Base-by-base conservation (phyloP, 2,329 filamentous ascomycete species). In the Coniella lustricola region DNA sequence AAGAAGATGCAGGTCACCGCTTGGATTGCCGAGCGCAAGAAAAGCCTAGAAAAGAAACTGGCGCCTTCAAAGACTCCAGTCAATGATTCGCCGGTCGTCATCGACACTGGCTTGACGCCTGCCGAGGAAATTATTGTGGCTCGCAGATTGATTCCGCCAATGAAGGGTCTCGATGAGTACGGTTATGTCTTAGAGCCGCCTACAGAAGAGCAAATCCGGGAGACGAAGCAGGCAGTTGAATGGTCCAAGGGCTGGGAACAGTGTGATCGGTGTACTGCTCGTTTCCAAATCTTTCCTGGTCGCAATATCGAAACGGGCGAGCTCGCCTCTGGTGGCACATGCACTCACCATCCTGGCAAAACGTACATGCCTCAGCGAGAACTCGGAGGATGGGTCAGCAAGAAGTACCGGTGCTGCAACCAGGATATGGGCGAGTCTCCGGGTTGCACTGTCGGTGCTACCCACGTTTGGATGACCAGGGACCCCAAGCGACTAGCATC, bases 261-360 rank as follows among this genome's bases (percentile, higher is more conserved):
- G 43, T 98, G 93, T 59, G 90, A 95, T 60, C 84, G 93, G 17
- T 98, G 93, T 66, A 75, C 75, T 36, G 81, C 82, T 31, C 82
- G 91, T 18, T 98, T 98, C 60, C 88, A 95, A 60, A 88, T 95
- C 3, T 97, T 95, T 55, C 89, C 90, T 0, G 88, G 90, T 3
- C 82, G 91, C 36, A 79, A 90, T 46, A 78, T 83, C 50, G 77
- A 83, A 56, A 93, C 95, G 39, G 84, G 82, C 0, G 75, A 85
- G 2, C 76, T 95, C 14, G 78, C 87, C 0, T 85, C 82, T 0
- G 87, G 87, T 20, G 90, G 90, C 0, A 69, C 71, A 32, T 98
- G 94, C 67, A 82, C 71, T 1, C 84, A 91, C 64, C 93, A 98
- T 62, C 88, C 84, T 59, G 88, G 85, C 9, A 87, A 82, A 63